Base-by-base conservation (phyloP, 345 rosid genomes). In the Nasturtium officinale region DNA sequence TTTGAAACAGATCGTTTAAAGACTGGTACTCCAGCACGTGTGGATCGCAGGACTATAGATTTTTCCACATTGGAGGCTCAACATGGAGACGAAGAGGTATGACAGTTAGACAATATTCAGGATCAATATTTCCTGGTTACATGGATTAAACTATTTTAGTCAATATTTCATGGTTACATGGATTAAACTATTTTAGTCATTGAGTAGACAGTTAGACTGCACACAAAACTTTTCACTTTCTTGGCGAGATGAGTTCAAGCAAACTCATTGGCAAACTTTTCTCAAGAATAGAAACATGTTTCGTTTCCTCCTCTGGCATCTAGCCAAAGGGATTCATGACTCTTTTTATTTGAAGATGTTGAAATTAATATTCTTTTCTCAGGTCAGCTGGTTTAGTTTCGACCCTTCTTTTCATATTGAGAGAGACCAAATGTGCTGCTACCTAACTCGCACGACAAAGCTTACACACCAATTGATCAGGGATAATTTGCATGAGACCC, bases 351-450 rank as follows among this genome's bases (percentile, higher is more conserved):
- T 65, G 64, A 71, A 50, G 53, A 76, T 38, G 65, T 45, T 81
- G 51, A 53, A 66, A 25, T 71, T 52, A 30, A 9, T 69, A 51
- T 52, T 69, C 33, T 40, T 58, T 57, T 75, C 68, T 55, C 87
- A 94, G 98, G 95, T 89, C 74, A 77, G 84, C 82, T 91, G 98
- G 98, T 94, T 91, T 82, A 94, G 97, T 86, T 94, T 91, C 58
- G 97, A 94, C 81, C 96, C 98, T 50, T 83, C 82, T 20, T 88
- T 82, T 64, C 98, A 91, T 67, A 75, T 85, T 60, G 96, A 86
- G 85, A 89, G 92, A 86, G 96, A 88, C 67, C 98, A 94, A 79
- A 91, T 94, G 96, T 82, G 91, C 78, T 94, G 98, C 86, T 86
- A 94, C 82, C 81, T 94, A 33, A 94, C 98, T 13, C 92, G 97